A percentile compares a stretch with the other conserved stretches of the same genome.
Evolutionary conservation across 2,329 filamentous ascomycete species (phyloP).

Genomic region (Blastomyces silverae): DNA sequence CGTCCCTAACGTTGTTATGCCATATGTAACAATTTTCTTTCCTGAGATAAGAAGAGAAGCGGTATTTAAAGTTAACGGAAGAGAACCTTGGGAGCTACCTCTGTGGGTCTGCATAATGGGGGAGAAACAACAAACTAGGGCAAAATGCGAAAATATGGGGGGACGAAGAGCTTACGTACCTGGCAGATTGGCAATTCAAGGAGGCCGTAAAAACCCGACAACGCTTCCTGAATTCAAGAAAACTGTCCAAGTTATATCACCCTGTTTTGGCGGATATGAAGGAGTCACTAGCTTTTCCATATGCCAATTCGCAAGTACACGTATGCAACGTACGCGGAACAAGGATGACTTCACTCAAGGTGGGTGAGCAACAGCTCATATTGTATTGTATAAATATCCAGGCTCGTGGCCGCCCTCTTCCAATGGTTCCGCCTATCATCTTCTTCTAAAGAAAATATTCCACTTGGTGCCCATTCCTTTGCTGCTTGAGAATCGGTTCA

Average conservation of each 20-base stretch:
- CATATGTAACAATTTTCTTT: too few species aligned
- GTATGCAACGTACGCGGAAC: neutral
- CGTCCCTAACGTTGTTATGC: neutral
- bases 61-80: neutral
- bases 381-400: neutral
- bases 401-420: too few species aligned
- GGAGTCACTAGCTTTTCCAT: too few species aligned
- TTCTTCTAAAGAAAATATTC: neutral
- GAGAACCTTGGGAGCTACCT: neutral
- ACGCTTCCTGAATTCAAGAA: neutral
- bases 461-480: conserved; percentile 9
- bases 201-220: neutral
- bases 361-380: neutral
- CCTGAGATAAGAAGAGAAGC: neutral
- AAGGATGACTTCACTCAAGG: neutral
- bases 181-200: neutral
- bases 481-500: neutral
- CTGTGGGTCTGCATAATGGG: neutral
- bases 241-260: neutral
- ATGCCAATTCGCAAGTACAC: neutral
- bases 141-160: neutral
- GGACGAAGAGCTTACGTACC: neutral
- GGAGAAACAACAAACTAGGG: too few species aligned
- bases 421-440: too few species aligned
- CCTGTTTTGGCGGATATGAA: too few species aligned